Evolutionary conservation across 176 grass and related monocot species (phyloP), one percentile per base, ranked within the genome.

Genomic region (Canna indica): DNA sequence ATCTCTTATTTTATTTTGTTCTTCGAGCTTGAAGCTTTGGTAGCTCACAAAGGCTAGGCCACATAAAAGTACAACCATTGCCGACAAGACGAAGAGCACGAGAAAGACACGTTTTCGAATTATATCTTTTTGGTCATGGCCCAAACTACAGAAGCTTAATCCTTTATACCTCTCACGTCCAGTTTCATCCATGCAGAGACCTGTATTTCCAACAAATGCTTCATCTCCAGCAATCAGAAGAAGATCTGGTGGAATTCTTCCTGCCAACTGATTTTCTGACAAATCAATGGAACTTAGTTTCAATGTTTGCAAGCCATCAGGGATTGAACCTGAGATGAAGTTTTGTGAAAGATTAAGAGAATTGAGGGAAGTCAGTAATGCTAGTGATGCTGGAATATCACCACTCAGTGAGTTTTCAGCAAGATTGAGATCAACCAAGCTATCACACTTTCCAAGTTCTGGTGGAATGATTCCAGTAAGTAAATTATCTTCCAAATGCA

Each of bases 321-420:
- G 94, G 75, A 99, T 87, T 61, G 77, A 72, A 75, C 89, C 94
- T 41, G 67, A 83, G 36, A 99, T 30, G 64, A 72, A 79, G 76
- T 99, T 99, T 25, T 99, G 44, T 1, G 94, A 99, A 77, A 99
- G 74, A 80, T 99, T 90, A 17, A 99, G 74, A 42, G 86, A 93
- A 82, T 85, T 85, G 36, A 93, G 73, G 22, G 67, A 36, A 20
- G 63, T 57, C 30, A 93, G 90, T 22, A 74, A 77, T 45, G 47
- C 66, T 39, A 99, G 4, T 47, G 80, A 82, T 30, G 81, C 75
- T 14, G 94, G 89, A 65, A 99, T 85, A 13, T 26, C 20, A n/a
- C 84, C 86, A 62, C 75, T 81, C 42, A 99, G 65, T 72, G 48
- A 81, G 84, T 99, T 99, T 12, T 83, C 71, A 69, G 94, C 94